A percentile compares a stretch with the other conserved stretches of the same genome.
These are phyloP conservation scores for Avena insularis DNA, from an alignment of 176 grass and related monocot genomes.

Conservation along the genomic window DNA sequence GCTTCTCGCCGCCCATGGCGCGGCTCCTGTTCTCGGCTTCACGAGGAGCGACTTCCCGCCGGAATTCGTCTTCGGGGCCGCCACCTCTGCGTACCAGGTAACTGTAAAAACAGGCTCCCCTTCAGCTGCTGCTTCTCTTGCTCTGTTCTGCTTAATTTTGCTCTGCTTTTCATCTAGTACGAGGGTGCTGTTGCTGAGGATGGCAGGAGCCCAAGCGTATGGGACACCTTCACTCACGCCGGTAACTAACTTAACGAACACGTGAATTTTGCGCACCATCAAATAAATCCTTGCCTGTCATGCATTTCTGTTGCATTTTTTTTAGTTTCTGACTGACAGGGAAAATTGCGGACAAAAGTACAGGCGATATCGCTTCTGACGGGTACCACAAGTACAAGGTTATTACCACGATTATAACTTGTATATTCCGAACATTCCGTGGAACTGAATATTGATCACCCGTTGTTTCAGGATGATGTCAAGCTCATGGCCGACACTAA, in stretches of 20 bases:
- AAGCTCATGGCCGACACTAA: conserved; percentile 61
- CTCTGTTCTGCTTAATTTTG: neutral
- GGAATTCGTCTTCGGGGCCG: conserved; percentile 25
- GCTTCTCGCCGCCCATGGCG: neutral
- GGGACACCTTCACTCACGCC: conserved; percentile 38
- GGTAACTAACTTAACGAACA: neutral
- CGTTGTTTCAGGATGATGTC: conserved; percentile 60
- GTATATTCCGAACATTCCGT: neutral
- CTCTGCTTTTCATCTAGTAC: neutral
- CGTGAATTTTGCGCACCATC: neutral
- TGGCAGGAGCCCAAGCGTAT: conserved; percentile 44
- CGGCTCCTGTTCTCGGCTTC: neutral
- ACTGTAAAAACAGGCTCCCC: neutral
- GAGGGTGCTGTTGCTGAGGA: conserved; percentile 35
- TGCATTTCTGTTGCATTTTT: no score
- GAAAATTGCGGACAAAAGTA: conserved; percentile 10
- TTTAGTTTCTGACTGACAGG: neutral
- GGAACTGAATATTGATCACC: neutral
- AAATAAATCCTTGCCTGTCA: neutral
- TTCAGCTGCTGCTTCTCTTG: neutral
- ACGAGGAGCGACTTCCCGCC: conserved; percentile 2
- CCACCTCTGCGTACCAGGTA: conserved; percentile 17
- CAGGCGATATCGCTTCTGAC: conserved; percentile 19
- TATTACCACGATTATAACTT: neutral
- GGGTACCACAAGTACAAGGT: conserved; percentile 46